A percentile compares a stretch with the other conserved stretches of the same genome.
These are phyloP conservation scores for Phyllosticta capitalensis DNA, from an alignment of 2,329 filamentous ascomycete species.

Conservation along the genomic window DNA sequence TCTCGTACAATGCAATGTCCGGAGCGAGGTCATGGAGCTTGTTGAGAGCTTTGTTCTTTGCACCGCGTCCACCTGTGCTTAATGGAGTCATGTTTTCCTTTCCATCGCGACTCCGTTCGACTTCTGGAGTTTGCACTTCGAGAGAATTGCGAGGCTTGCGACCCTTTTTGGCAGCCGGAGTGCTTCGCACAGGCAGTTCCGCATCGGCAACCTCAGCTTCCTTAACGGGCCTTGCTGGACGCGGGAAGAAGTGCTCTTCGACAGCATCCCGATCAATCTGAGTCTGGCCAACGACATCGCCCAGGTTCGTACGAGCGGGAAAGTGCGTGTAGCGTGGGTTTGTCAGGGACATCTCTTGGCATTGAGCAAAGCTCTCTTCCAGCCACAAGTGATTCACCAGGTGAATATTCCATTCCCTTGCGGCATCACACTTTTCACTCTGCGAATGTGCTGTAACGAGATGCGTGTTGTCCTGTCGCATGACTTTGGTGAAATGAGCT, in stretches of 20 bases:
- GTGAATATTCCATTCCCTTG: constrained; percentile 81
- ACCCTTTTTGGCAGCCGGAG: constrained; percentile 19
- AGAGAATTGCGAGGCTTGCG: constrained; percentile 17
- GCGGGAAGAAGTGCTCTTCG: constrained; percentile 37
- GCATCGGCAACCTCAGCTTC: background rate
- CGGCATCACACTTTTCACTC: constrained; percentile 89
- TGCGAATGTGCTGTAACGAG: constrained; percentile 81
- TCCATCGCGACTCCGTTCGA: constrained; percentile 33
- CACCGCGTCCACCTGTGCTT: constrained; percentile 68
- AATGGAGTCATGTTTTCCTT: constrained; percentile 82
- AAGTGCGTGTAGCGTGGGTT: constrained; percentile 76
- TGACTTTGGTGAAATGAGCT: constrained; percentile 84
- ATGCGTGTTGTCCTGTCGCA: constrained; percentile 93
- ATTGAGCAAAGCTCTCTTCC: constrained; percentile 92
- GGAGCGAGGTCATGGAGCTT: constrained; percentile 67
- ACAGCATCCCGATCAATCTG: constrained; percentile 63
- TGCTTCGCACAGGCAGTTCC: constrained; percentile 17
- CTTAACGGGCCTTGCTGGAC: constrained; percentile 11
- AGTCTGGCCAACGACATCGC: constrained; percentile 86
- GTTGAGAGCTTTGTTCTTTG: constrained; percentile 75
- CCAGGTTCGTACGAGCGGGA: constrained; percentile 78
- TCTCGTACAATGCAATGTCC: constrained; percentile 85
- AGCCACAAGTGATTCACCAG: constrained; percentile 95
- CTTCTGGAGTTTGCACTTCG: constrained; percentile 43
- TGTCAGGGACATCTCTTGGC: constrained; percentile 62